Evolutionary conservation across 371 early-diverging fungal species (phyloP), one percentile per base, ranked within the genome.

Genomic region (Choanephora cucurbitarum): DNA sequence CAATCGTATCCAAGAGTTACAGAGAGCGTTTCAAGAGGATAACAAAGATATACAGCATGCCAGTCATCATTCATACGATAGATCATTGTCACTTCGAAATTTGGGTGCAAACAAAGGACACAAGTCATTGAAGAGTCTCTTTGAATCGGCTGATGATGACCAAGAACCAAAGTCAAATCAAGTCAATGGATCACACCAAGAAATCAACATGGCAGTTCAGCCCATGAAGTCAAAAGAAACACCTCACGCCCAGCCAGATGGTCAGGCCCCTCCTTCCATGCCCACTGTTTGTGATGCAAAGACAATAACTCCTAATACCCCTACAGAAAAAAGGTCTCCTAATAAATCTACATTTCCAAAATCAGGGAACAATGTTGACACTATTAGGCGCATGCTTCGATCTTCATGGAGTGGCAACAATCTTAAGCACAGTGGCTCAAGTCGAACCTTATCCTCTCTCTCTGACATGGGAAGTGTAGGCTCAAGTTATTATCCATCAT

Each of bases 331-430:
- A 31, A 42, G 57, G 10, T 39, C 58, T 33, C 24, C 52, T 5
- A 33, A 44, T 1, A 51, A 52, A n/a, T n/a, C n/a, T n/a, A n/a
- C n/a, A n/a, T n/a, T n/a, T n/a, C n/a, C n/a, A n/a, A n/a, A n/a
- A 24, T 23, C 23, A 34, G 40, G 44, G 6, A 59, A 49, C 31
- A 65, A 76, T 37, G 67, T 76, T 0, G 69, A 70, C 28, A 70
- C 67, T 2, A 64, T 76, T 33, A 69, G 73, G 14, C 55, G 57
- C 9, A 63, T 66, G 57, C 59, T 76, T 3, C 77, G 70, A 22
- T 65, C 68, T 0, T 70, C 77, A 9, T 70, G 71, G 71, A 70
- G 66, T 34, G 62, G 67, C 0, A 58, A 47, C 31, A 57, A 62
- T 22, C 15, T 72, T 3, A 59, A 55, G 21, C 60, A 67, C n/a